Evolutionary conservation across 2,329 filamentous ascomycete genomes (phyloP), one percentile per base, ranked within the genome.

Genomic region (Mycocentrospora acerina): DNA sequence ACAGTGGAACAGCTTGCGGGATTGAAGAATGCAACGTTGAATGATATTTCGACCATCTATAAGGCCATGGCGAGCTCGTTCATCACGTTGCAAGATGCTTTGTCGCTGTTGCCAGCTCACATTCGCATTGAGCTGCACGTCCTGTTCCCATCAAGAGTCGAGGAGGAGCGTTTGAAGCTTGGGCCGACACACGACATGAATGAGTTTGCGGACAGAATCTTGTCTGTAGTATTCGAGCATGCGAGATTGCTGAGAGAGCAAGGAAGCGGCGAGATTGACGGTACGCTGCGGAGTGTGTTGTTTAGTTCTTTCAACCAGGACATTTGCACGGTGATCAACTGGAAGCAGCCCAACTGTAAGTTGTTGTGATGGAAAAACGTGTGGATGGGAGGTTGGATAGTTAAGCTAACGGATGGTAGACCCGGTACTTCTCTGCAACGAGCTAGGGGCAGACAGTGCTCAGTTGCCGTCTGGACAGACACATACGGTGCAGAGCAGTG

Each of bases 301-400:
- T 96, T 98, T 66, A 94, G 88, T 57, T 95, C 89, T 15, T 95
- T 91, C 68, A 96, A 95, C 62, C 77, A 88, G 10, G 86, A 85
- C 48, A 80, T 97, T 14, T 98, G 93, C 70, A 94, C 88, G 12
- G 90, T 91, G 4, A 72, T 98, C 56, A 98, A 98, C 69, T 98
- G 93, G 93, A 98, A 98, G 68, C 93, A 98, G 67, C 93, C 93
- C 2, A 98, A 97, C 63, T 98, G 82, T 84, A 64, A 70, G 79
- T 38, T 6, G 2, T 4, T 70, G 15, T 16, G 18, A 28, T 12
- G 33, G 10, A 16, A 19, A 11, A n/a, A 31, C 9, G 6, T n/a
- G 15, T 10, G 16, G 15, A 28, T n/a, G n/a, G n/a, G n/a, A 9
- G 19, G 5, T 9, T 22, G 19, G 19, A 22, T 22, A 15, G 17